These are phyloP conservation scores for Apophysomyces sp. DNA, from an alignment of 371 early-diverging fungal genomes.

Conservation along the genomic window DNA sequence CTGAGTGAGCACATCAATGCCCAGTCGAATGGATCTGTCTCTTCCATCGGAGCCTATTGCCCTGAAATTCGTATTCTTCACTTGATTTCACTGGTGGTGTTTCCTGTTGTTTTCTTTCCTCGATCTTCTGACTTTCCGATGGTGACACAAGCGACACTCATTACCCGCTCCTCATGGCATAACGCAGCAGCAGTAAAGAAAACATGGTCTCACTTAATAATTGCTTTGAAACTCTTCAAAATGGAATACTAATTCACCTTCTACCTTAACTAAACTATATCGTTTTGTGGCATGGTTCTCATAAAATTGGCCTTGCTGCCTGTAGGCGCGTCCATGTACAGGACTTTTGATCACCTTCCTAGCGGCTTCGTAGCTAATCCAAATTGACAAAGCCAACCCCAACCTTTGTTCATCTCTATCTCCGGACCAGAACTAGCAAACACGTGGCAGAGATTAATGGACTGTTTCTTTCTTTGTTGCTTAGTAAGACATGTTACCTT, in stretches of 20 bases:
- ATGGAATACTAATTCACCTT: constrained; percentile 26
- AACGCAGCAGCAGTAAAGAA: too few species aligned
- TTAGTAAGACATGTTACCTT: too few species aligned
- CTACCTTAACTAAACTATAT: constrained; percentile 32
- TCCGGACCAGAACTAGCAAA: constrained; percentile 36
- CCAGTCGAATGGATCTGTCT: too few species aligned
- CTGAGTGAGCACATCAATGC: background rate
- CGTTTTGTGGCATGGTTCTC: constrained; percentile 39
- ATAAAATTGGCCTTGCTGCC: constrained; percentile 38
- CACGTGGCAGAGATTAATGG: too few species aligned
- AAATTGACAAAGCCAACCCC: constrained; percentile 53
- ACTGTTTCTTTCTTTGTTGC: too few species aligned
- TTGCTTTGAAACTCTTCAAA: background rate
- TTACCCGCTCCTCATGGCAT: too few species aligned
- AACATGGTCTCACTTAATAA: background rate
- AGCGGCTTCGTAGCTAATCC: constrained; percentile 45
- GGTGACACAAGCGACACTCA: background rate
- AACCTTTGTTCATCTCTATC: constrained; percentile 37
- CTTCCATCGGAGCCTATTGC: background rate
- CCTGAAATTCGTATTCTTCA: background rate
- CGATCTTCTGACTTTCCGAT: background rate
- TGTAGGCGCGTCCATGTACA: constrained; percentile 30
- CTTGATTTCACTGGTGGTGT: background rate
- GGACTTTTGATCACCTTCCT: constrained; percentile 36
- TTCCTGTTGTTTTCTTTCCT: background rate